Percentiles rank a stretch among this genome's conserved stretches.
phyloP scores from a whole-genome alignment of 225 moss, liverwort and hornwort species.

The Takakia lepidozioides region DNA sequence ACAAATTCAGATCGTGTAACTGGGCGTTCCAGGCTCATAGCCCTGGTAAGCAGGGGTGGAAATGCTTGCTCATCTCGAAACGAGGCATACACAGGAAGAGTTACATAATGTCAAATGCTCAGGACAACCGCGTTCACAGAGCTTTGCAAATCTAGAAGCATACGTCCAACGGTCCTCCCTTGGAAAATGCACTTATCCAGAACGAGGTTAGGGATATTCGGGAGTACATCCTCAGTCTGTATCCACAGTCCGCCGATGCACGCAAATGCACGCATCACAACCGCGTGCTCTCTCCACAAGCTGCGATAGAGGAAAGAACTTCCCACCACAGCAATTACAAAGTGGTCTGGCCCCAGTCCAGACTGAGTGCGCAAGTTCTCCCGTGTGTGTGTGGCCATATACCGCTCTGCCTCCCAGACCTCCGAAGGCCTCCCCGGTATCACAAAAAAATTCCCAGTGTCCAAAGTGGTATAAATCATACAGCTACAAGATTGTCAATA shows the following conservation, averaged over 20 bases:
- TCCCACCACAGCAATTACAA: conserved; percentile 55
- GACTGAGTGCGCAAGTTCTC: conserved; percentile 47
- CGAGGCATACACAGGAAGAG: conserved; percentile 69
- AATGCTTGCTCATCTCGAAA: conserved; percentile 70
- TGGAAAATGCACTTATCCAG: too few species aligned
- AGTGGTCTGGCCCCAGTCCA: conserved; percentile 38
- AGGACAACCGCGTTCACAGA: too few species aligned
- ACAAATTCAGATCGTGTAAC: too few species aligned
- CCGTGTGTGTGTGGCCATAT: conserved; percentile 49
- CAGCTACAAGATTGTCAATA: too few species aligned
- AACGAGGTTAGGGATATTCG: too few species aligned
- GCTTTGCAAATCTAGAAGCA: too few species aligned
- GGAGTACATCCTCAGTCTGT: too few species aligned
- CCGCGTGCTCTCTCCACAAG: conserved; percentile 81
- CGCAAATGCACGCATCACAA: conserved; percentile 68
- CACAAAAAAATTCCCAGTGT: conserved; percentile 75
- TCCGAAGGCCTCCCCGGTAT: conserved; percentile 76
- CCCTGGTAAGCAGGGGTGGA: conserved; percentile 61
- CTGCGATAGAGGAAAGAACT: conserved; percentile 58
- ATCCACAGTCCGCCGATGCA: conserved; percentile 68
- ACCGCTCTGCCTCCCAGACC: conserved; percentile 79
- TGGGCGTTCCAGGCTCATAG: conserved; percentile 78
- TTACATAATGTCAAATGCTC: too few species aligned
- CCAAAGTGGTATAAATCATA: conserved; percentile 70
- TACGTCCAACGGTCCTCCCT: too few species aligned